A percentile compares a stretch with the other conserved stretches of the same genome.
Evolutionary conservation across 345 rosid genomes (phyloP).

Genomic region (Psidium friedrichsthalianum): DNA sequence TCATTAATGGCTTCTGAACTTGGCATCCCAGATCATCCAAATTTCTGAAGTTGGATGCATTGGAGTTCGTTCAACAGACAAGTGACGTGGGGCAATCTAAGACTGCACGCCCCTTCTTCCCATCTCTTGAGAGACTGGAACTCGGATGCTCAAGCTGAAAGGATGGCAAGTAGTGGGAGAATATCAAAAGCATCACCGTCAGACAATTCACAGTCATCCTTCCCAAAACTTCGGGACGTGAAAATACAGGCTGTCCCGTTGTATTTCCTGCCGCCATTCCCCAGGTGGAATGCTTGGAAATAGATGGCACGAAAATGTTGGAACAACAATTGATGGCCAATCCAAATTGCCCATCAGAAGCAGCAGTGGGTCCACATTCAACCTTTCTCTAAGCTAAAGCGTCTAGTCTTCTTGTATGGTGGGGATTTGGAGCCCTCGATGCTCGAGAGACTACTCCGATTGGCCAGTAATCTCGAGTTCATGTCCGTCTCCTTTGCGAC

Average conservation of each 20-base stretch:
- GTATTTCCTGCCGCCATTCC: not conserved
- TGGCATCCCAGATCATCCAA: no score
- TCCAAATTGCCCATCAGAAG: not conserved
- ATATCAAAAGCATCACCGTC: not conserved
- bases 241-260: fast-evolving
- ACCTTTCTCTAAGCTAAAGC: not conserved
- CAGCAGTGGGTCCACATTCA: not conserved
- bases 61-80: not conserved
- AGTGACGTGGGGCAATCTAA: not conserved
- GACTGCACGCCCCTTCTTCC: not conserved
- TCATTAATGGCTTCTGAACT: no score
- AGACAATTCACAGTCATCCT: not conserved
- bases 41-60: no score
- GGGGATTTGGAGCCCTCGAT: fast-evolving
- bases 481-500: fast-evolving
- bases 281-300: fast-evolving
- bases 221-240: not conserved
- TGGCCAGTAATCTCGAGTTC: not conserved
- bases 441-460: not conserved
- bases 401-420: fast-evolving
- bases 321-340: not conserved
- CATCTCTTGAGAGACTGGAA: not conserved
- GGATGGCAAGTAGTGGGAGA: not conserved
- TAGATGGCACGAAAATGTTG: fast-evolving
- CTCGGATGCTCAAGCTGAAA: fast-evolving